A percentile compares a stretch with the other conserved stretches of the same genome.
phyloP scores from a whole-genome alignment of 1,284 basidiomycete species.

The Tilletia indica region DNA sequence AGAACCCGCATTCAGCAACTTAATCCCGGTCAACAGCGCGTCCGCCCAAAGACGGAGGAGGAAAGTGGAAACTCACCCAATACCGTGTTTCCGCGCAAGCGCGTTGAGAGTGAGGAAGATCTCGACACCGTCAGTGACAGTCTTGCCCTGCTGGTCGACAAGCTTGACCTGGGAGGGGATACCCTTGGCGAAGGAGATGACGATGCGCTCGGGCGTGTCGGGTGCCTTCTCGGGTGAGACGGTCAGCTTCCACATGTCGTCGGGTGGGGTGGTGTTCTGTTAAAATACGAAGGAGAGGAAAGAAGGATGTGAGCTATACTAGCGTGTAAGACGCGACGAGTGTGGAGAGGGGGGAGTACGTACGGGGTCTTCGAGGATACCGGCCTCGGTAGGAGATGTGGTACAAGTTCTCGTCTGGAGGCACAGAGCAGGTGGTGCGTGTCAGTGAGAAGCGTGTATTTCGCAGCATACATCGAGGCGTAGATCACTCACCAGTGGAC shows the following conservation, averaged over 20 bases:
- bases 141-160: slow-evolving; percentile 42
- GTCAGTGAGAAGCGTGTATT: not conserved
- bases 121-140: slow-evolving; percentile 81
- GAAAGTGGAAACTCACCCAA: slow-evolving; percentile 67
- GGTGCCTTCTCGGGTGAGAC: slow-evolving; percentile 80
- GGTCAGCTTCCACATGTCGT: slow-evolving; percentile 99
- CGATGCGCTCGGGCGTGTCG: slow-evolving; percentile 73
- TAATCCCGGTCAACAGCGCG: no score
- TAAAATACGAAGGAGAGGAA: not conserved
- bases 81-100: slow-evolving; percentile 88
- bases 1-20: no score
- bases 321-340: no score
- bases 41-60: not conserved
- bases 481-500: slow-evolving; percentile 68
- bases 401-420: slow-evolving; percentile 81
- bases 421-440: not conserved
- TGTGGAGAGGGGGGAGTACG: not conserved
- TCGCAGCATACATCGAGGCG: slow-evolving; percentile 21
- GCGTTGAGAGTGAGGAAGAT: slow-evolving; percentile 90
- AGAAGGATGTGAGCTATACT: no score
- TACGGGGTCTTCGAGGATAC: slow-evolving; percentile 89
- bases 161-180: slow-evolving; percentile 61
- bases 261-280: slow-evolving; percentile 78
- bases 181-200: slow-evolving; percentile 69
- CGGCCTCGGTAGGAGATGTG: slow-evolving; percentile 99